Conservation (phyloP, 2,329 filamentous ascomycete genomes). For the Achaetomium macrosporum region DNA sequence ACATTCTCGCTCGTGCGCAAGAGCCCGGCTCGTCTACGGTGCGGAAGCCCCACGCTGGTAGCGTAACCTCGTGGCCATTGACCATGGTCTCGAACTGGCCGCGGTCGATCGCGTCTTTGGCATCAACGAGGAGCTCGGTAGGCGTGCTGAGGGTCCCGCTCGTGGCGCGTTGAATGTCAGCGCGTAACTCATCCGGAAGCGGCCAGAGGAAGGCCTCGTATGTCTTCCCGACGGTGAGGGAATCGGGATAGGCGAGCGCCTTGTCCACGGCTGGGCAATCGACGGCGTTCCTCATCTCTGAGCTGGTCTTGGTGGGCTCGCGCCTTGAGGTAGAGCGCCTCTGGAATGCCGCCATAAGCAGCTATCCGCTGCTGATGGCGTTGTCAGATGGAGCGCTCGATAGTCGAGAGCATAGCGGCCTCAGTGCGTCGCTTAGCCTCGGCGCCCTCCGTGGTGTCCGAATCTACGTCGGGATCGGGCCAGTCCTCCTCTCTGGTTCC, state of each 20-base stretch:
- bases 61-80: not conserved
- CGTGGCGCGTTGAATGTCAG: slow-evolving; percentile 2
- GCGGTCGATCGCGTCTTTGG: not conserved
- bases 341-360: not conserved
- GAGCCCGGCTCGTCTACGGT: too few relatives aligned
- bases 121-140: not conserved
- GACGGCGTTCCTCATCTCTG: not conserved
- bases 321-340: not conserved
- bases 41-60: too few relatives aligned
- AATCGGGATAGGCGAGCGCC: slow-evolving; percentile 1
- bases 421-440: not conserved
- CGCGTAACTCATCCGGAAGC: slow-evolving; percentile 1
- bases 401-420: not conserved
- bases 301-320: slow-evolving; percentile 2
- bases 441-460: not conserved
- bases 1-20: too few relatives aligned
- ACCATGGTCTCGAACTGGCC: slow-evolving; percentile 1
- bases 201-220: not conserved
- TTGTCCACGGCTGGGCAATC: not conserved
- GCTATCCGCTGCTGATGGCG: not conserved
- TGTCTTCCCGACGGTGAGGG: not conserved
- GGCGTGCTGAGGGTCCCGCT: not conserved
- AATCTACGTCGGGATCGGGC: slow-evolving; percentile 2
- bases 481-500: not conserved
- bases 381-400: not conserved